Conservation (phyloP, 2,329 filamentous ascomycete species). For the Verticillium isaacii region DNA sequence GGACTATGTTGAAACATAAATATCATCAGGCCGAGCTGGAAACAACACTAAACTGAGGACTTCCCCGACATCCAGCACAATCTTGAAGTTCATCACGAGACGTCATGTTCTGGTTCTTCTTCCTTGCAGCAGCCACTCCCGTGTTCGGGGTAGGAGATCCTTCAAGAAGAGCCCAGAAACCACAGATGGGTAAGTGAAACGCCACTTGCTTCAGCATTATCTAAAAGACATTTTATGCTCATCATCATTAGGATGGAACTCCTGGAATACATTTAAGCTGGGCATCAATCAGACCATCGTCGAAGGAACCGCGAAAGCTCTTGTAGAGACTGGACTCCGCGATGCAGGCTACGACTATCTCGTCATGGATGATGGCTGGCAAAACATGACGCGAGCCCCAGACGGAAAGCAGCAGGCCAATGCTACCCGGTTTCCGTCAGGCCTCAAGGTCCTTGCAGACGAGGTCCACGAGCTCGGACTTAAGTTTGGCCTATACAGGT, state of each 20-base stretch:
- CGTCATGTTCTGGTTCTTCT: not conserved
- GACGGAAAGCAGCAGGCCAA: slow-evolving; percentile 2
- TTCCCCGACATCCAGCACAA: not conserved
- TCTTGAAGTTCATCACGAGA: not conserved
- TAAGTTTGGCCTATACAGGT: slow-evolving; percentile 48
- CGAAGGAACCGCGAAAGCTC: slow-evolving; percentile 2
- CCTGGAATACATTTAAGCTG: slow-evolving; percentile 12
- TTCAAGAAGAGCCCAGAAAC: not conserved
- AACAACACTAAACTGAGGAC: not conserved
- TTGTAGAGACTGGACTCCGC: slow-evolving; percentile 4
- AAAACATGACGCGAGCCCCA: not conserved
- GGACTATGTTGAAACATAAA: not conserved
- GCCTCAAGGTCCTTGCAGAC: slow-evolving; percentile 39
- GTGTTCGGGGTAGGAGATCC: not conserved
- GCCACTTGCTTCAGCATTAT: too few relatives aligned
- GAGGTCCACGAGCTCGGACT: slow-evolving; percentile 41
- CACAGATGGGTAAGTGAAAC: slow-evolving; percentile 1
- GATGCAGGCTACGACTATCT: slow-evolving; percentile 6
- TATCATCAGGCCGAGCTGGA: not conserved
- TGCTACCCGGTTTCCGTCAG: slow-evolving; percentile 4
- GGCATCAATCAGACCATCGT: slow-evolving; percentile 15
- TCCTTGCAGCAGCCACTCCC: not conserved
- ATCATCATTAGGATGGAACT: slow-evolving; percentile 5
- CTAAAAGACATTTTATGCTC: too few relatives aligned
- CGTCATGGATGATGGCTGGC: slow-evolving; percentile 9